Conservation (phyloP, 345 rosid genomes). For the Hibiscus tridactylites region DNA sequence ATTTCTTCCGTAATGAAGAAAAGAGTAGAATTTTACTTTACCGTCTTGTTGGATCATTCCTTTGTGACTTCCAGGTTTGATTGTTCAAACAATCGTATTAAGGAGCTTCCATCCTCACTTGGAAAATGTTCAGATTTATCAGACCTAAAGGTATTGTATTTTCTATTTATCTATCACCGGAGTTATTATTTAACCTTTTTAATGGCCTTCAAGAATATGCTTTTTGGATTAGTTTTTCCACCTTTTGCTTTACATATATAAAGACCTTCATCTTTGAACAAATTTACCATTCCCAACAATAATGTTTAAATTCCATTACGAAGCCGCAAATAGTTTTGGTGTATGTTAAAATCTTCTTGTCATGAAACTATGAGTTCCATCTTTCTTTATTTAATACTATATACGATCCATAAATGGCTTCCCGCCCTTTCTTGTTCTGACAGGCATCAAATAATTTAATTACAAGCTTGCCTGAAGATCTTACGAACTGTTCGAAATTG, state of each 20-base stretch:
- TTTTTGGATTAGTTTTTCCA: background rate
- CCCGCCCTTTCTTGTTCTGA: background rate
- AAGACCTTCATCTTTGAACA: background rate
- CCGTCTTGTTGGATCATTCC: slow-evolving; percentile 12
- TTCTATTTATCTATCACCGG: background rate
- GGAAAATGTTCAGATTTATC: slow-evolving; percentile 69
- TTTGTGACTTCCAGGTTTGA: slow-evolving; percentile 54
- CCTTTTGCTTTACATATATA: background rate
- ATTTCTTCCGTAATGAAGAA: background rate
- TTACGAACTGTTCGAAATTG: slow-evolving; percentile 61
- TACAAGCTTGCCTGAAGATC: slow-evolving; percentile 59
- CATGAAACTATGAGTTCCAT: background rate
- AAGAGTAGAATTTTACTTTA: background rate
- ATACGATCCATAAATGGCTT: background rate
- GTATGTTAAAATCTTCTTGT: background rate
- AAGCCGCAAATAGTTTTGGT: background rate
- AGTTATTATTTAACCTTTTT: background rate
- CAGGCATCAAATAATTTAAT: slow-evolving; percentile 78
- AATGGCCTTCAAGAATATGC: background rate
- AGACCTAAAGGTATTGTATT: slow-evolving; percentile 64
- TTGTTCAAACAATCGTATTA: slow-evolving; percentile 72
- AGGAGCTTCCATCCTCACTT: slow-evolving; percentile 69
- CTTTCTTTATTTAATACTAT: background rate
- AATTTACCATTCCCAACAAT: background rate
- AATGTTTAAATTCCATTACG: background rate